phyloP scores from a whole-genome alignment of 2,329 filamentous ascomycete genomes.

The Anthostomella pinea region DNA sequence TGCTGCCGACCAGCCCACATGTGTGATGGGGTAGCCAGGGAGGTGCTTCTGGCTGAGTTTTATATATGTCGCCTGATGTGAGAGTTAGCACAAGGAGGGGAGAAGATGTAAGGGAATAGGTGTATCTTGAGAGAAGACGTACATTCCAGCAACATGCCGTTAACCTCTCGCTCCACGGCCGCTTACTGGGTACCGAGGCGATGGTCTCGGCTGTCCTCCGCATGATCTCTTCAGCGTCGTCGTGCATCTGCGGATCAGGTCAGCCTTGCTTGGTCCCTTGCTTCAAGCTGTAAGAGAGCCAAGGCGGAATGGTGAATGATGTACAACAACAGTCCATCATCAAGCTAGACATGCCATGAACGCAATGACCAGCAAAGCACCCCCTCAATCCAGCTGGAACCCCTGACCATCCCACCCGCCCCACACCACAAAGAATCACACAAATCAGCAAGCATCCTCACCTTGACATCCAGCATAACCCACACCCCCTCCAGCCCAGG shows the following conservation, averaged over 20 bases:
- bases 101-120: conserved; percentile 5
- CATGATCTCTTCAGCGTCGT: conserved; percentile 70
- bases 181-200: conserved; percentile 43
- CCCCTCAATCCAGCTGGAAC: no score
- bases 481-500: conserved; percentile 68
- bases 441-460: conserved; percentile 32
- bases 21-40: conserved; percentile 60
- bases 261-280: not conserved
- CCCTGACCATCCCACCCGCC: not conserved
- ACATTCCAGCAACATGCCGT: conserved; percentile 82
- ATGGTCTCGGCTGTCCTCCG: conserved; percentile 64
- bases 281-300: no score
- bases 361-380: no score
- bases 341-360: no score
- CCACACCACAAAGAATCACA: not conserved
- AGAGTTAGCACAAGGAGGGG: not conserved
- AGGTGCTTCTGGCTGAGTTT: conserved; percentile 60
- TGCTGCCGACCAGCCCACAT: conserved; percentile 63
- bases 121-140: conserved; percentile 19
- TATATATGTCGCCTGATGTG: conserved; percentile 60
- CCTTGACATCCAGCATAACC: conserved; percentile 87
- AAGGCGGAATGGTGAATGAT: no score
- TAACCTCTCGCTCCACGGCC: conserved; percentile 70
- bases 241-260: conserved; percentile 54
- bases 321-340: no score